These are phyloP conservation scores for Coprinopsis sp. DNA, from an alignment of 768 basidiomycete species.

Conservation along the genomic window DNA sequence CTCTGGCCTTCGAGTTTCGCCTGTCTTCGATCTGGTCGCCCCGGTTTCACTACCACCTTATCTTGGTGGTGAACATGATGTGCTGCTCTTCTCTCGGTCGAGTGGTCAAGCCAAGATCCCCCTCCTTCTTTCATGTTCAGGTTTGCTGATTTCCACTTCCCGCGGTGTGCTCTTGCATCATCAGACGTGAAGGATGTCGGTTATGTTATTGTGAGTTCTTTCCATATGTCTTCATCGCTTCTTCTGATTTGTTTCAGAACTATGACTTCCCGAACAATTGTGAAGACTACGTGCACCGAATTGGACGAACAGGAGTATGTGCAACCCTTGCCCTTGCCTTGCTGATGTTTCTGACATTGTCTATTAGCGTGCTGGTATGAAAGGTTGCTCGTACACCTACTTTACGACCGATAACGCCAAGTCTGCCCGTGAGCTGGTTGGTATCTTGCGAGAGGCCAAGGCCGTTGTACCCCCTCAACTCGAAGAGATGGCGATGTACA, in stretches of 20 bases:
- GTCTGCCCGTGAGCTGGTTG: conserved; percentile 86
- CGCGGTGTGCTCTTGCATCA: conserved; percentile 24
- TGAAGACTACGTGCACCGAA: conserved; percentile 98
- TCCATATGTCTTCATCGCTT: background rate
- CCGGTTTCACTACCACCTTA: background rate
- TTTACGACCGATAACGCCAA: conserved; percentile 97
- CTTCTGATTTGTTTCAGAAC: conserved; percentile 50
- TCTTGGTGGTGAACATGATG: conserved; percentile 3
- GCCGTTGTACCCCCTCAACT: conserved; percentile 82
- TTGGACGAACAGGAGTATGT: conserved; percentile 91
- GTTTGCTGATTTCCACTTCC: conserved; percentile 26
- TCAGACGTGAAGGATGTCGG: conserved; percentile 99
- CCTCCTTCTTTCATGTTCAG: background rate
- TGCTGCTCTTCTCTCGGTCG: conserved; percentile 4
- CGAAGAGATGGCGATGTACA: conserved; percentile 88
- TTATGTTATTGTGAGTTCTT: conserved; percentile 81
- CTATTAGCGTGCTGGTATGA: conserved; percentile 93
- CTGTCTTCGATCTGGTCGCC: conserved; percentile 11
- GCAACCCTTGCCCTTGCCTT: background rate
- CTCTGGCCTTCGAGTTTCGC: conserved; percentile 7
- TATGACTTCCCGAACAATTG: conserved; percentile 98
- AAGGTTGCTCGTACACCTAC: conserved; percentile 91
- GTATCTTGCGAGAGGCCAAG: conserved; percentile 84
- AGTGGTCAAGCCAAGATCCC: background rate
- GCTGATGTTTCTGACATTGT: conserved; percentile 15